Percentiles rank a stretch among this genome's conserved stretches.
Evolutionary conservation across 2,329 filamentous ascomycete genomes (phyloP).

Genomic region (Penicillium sp.): DNA sequence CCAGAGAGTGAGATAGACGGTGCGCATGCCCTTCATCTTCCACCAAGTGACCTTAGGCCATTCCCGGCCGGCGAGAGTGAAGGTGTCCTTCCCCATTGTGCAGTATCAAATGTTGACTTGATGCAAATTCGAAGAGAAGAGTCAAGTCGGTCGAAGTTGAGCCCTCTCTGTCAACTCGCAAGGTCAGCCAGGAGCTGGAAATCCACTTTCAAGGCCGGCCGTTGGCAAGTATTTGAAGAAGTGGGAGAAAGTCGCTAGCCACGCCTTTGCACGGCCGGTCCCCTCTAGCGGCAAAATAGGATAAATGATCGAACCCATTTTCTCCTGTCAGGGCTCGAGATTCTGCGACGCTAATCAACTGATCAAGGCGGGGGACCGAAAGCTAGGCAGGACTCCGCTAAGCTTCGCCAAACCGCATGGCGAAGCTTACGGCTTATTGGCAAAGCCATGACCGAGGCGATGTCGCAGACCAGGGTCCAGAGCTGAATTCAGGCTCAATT

Average conservation of each 20-base stretch:
- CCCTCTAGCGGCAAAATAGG: conserved; percentile 10
- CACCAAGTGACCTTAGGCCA: conserved; percentile 29
- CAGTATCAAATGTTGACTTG: background rate
- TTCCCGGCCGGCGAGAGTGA: conserved; percentile 26
- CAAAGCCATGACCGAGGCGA: background rate
- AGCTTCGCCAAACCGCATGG: conserved; percentile 3
- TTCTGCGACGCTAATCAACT: background rate
- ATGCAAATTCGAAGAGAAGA: background rate
- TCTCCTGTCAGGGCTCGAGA: background rate
- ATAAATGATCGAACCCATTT: background rate
- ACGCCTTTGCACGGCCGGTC: background rate
- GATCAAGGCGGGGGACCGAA: background rate
- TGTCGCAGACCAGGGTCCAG: background rate
- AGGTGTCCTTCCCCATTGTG: conserved; percentile 27
- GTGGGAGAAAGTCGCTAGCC: background rate
- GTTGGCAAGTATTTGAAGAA: conserved; percentile 1
- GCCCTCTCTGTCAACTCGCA: background rate
- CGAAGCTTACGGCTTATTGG: background rate
- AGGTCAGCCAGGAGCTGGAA: background rate
- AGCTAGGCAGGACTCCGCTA: background rate
- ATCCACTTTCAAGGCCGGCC: background rate
- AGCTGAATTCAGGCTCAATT: conserved; percentile 5
- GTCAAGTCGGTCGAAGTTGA: background rate
- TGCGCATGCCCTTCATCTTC: conserved; percentile 30
- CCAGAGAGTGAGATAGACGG: conserved; percentile 28